A percentile compares a stretch with the other conserved stretches of the same genome.
phyloP scores from a whole-genome alignment of 345 rosid genomes.

The Ceriops tagal region DNA sequence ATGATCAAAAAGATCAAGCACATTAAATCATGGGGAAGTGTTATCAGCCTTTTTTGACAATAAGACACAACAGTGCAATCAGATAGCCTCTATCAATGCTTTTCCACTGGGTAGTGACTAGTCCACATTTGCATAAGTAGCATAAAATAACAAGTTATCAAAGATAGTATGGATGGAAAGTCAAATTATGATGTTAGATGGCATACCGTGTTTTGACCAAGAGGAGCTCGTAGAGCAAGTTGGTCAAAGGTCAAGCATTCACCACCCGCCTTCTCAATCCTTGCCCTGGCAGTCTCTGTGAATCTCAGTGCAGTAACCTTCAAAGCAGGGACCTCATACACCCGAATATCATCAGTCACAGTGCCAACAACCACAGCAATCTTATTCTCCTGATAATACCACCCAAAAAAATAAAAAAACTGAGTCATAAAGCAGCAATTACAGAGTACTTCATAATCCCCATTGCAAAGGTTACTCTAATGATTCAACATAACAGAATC shows the following conservation, averaged over 20 bases:
- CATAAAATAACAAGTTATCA: too few relatives aligned
- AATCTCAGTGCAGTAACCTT: conserved; percentile 86
- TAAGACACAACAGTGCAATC: too few relatives aligned
- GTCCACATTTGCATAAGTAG: too few relatives aligned
- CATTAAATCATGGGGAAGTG: too few relatives aligned
- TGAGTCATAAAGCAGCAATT: background rate
- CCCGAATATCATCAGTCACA: conserved; percentile 77
- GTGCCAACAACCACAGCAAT: conserved; percentile 86
- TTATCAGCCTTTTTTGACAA: too few relatives aligned
- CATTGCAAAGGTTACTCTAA: background rate
- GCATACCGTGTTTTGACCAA: conserved; percentile 89
- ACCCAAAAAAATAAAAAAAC: background rate
- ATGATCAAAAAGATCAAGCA: too few relatives aligned
- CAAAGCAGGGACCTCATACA: conserved; percentile 73
- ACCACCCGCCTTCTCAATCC: conserved; percentile 99
- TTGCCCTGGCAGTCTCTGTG: conserved; percentile 90
- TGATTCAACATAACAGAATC: too few relatives aligned
- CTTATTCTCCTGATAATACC: conserved; percentile 52
- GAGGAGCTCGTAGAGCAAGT: conserved; percentile 86
- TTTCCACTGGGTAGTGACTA: too few relatives aligned
- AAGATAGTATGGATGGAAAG: too few relatives aligned
- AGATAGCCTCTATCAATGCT: too few relatives aligned
- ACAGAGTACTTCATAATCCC: background rate
- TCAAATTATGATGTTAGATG: background rate
- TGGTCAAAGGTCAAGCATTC: conserved; percentile 94